phyloP scores from a whole-genome alignment of 192 early-diverging fungal species.

The Piromyces finnis region DNA sequence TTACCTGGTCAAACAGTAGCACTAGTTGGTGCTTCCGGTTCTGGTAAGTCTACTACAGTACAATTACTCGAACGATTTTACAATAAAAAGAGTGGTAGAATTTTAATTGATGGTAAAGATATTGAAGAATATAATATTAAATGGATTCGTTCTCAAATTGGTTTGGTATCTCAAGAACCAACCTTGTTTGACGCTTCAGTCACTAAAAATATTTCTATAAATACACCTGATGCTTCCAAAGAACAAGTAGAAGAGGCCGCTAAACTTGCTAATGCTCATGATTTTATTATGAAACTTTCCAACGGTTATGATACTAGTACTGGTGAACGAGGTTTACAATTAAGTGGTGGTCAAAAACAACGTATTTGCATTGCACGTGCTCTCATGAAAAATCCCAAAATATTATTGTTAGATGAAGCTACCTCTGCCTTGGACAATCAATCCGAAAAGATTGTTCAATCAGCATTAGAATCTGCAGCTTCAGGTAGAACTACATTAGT shows the following conservation, averaged over 20 bases:
- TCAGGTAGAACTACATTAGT: neutral
- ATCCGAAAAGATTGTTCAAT: constrained; percentile 1
- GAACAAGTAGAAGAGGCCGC: constrained; percentile 18
- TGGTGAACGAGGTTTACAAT: constrained; percentile 56
- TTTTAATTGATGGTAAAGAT: constrained; percentile 75
- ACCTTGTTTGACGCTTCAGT: constrained; percentile 48
- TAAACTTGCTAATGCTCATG: constrained; percentile 52
- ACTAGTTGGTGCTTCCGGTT: constrained; percentile 58
- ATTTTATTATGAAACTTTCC: constrained; percentile 70
- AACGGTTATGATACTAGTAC: constrained; percentile 65
- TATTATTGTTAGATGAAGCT: constrained; percentile 1
- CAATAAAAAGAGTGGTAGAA: constrained; percentile 57
- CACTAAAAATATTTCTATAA: constrained; percentile 58
- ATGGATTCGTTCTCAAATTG: constrained; percentile 29
- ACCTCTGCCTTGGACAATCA: neutral
- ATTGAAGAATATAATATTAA: constrained; percentile 13
- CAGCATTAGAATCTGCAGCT: constrained; percentile 1
- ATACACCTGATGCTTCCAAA: constrained; percentile 29
- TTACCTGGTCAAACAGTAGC: constrained; percentile 69
- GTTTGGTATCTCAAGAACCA: constrained; percentile 27
- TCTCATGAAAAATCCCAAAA: neutral
- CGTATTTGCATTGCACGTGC: constrained; percentile 62
- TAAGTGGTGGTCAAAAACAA: constrained; percentile 88
- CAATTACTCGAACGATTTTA: constrained; percentile 76
- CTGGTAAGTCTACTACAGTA: constrained; percentile 50